phyloP scores from a whole-genome alignment of 139 green algal species.

The Chlorella ohadii region DNA sequence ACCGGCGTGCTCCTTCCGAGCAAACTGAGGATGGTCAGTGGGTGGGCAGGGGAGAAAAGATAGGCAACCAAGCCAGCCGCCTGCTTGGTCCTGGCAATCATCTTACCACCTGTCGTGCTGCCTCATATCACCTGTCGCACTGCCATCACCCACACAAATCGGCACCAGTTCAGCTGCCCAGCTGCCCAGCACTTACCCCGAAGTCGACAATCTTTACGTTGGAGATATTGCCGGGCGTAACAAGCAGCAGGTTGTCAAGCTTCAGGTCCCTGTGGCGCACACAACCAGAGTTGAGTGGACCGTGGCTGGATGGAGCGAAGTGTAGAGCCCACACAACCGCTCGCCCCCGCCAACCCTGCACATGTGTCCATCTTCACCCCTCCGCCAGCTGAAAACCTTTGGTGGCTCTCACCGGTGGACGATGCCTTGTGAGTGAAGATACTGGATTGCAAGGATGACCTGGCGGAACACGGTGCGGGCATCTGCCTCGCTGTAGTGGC shows the following conservation, averaged over 20 bases:
- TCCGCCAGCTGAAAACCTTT: no score
- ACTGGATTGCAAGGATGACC: conserved; percentile 80
- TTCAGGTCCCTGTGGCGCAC: conserved; percentile 90
- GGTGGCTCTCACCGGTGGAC: no score
- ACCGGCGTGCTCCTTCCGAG: conserved; percentile 59
- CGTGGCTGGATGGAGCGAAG: no score
- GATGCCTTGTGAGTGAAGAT: conserved; percentile 72
- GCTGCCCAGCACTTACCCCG: conserved; percentile 49
- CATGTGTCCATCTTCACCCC: background rate
- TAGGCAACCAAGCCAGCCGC: no score
- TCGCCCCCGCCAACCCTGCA: conserved; percentile 41
- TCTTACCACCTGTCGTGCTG: no score
- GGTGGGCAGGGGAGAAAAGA: no score
- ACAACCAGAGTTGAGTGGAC: no score
- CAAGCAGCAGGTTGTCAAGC: conserved; percentile 94
- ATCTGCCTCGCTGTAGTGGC: conserved; percentile 81
- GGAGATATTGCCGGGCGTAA: conserved; percentile 67
- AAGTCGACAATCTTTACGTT: conserved; percentile 84
- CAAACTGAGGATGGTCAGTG: conserved; percentile 41
- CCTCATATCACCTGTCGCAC: no score
- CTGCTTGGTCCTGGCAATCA: no score
- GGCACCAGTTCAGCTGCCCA: no score
- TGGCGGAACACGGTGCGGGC: conserved; percentile 81
- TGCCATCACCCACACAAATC: no score
- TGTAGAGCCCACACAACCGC: no score